Evolutionary conservation across 108 stramenopile genomes (phyloP), one percentile per base, ranked within the genome.

Genomic region (Cyclostephanos tholiformis): DNA sequence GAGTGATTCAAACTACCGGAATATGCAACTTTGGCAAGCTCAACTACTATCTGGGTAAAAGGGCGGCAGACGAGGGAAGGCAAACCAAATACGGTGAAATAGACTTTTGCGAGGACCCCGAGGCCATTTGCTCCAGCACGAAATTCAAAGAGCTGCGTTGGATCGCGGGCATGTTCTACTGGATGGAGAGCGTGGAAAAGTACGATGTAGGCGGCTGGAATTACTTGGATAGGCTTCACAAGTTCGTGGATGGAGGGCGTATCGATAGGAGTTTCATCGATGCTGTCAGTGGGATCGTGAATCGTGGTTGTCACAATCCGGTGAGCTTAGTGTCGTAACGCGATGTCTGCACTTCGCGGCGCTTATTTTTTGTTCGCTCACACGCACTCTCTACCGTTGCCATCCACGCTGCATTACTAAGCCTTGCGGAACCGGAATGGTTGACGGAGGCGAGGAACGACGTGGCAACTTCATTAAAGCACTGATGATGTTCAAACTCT

Each of bases 121-220:
- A 85, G 30, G 66, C 59, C 36, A 80, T 85, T 50, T 75, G 84
- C 51, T 53, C 46, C n/a, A 83, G 79, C 26, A 29, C 67, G 46
- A 56, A 85, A 38, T 53, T 68, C 39, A 56, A 71, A 10, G 82
- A 79, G 43, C 50, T 79, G 65, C 69, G 69, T 27, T 84, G 83
- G 83, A 80, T 77, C 29, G 85, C 85, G 17, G 85, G 85, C 53
- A 76, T 85, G 41, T 85, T 78, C 39, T 85, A 85, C 44, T 85
- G 85, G 85, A 64, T 85, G 5, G 64, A 81, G 25, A 59, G 65
- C 57, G 82, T 85, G 9, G 77, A 85, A 49, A 44, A 78, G 0
- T 85, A 79, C 25, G 79, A 82, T 20, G 56, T 49, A 22, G 71
- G 46, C 16, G 85, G 78, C 6, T 85, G 81, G 77, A 77, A 76